Evolutionary conservation across 768 basidiomycete species (phyloP).

Genomic region (Suillus discolor): DNA sequence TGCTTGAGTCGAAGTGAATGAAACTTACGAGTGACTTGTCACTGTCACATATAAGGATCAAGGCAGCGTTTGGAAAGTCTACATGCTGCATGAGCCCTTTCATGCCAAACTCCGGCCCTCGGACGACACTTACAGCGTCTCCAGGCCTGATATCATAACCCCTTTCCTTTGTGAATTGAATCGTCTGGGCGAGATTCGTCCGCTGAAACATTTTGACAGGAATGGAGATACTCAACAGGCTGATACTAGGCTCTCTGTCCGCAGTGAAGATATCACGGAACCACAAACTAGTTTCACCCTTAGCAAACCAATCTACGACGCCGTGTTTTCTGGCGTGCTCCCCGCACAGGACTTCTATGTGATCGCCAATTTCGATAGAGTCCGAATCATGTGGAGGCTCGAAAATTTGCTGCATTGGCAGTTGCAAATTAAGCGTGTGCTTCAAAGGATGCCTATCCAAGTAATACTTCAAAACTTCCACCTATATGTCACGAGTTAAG

Average conservation of each 20-base stretch:
- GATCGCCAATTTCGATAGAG: background rate
- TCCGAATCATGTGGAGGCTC: background rate
- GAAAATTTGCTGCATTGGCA: background rate
- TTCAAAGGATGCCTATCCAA: background rate
- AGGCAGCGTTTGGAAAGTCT: background rate
- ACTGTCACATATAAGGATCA: background rate
- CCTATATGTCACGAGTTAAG: background rate
- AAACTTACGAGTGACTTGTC: background rate
- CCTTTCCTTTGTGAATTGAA: background rate
- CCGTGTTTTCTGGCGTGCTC: background rate
- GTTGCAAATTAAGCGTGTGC: background rate
- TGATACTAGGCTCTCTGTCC: rapidly evolving
- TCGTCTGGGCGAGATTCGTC: background rate
- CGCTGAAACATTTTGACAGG: background rate
- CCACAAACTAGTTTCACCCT: background rate
- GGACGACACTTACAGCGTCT: background rate
- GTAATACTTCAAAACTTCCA: background rate
- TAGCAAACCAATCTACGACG: background rate
- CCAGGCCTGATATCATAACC: background rate
- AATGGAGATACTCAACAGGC: background rate
- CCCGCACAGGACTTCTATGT: background rate
- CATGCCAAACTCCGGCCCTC: background rate
- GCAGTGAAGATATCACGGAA: background rate
- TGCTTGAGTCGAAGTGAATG: background rate
- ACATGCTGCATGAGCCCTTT: background rate